phyloP scores from a whole-genome alignment of 371 early-diverging fungal species.

The Entomophthora muscae region DNA sequence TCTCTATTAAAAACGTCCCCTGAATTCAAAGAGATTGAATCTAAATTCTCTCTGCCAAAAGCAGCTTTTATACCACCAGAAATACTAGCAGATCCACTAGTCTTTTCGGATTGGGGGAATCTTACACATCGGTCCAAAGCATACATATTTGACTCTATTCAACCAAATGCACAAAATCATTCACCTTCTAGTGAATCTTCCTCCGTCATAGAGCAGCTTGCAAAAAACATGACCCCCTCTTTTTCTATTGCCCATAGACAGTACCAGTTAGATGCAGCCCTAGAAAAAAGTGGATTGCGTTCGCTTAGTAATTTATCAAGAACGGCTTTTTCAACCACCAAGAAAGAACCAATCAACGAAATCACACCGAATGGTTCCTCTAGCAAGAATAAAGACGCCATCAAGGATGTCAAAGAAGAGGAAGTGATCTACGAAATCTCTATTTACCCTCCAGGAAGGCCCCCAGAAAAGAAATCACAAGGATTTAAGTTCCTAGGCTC shows the following conservation, averaged over 20 bases:
- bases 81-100: neutral
- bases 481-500: conserved; percentile 27
- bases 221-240: too few relatives aligned
- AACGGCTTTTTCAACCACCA: neutral
- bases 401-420: neutral
- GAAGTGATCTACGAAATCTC: conserved; percentile 15
- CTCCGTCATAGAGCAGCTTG: neutral
- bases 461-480: conserved; percentile 9
- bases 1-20: neutral
- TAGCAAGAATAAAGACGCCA: neutral
- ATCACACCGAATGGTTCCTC: neutral
- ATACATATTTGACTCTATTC: neutral
- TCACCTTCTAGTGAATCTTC: neutral
- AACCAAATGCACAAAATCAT: neutral
- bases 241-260: neutral
- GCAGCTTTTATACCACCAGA: neutral
- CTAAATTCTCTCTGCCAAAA: neutral
- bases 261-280: neutral
- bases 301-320: neutral
- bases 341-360: neutral
- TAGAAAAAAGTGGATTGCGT: neutral
- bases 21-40: neutral
- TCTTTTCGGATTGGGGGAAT: neutral
- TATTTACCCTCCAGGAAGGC: conserved; percentile 12
- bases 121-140: neutral